phyloP scores from a whole-genome alignment of 1,284 basidiomycete species.

The Mycena sp. region DNA sequence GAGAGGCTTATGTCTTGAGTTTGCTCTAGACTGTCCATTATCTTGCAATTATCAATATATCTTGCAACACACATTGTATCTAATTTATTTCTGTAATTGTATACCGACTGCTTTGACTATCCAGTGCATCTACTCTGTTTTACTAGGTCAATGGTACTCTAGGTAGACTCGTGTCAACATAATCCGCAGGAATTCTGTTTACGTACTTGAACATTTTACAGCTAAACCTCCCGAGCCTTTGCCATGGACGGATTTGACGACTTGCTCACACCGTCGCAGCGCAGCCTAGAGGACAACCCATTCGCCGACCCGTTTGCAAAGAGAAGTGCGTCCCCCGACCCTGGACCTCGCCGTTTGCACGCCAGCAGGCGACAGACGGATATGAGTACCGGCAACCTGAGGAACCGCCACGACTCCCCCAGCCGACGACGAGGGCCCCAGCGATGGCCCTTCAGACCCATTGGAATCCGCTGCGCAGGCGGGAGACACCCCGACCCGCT shows the following conservation, averaged over 20 bases:
- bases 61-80: too few relatives aligned
- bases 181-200: too few relatives aligned
- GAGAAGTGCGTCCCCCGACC: slow-evolving; percentile 77
- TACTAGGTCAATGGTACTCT: too few relatives aligned
- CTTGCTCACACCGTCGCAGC: slow-evolving; percentile 70
- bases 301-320: slow-evolving; percentile 80
- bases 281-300: slow-evolving; percentile 74
- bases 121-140: too few relatives aligned
- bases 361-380: slow-evolving; percentile 29
- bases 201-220: too few relatives aligned
- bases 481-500: slow-evolving; percentile 47
- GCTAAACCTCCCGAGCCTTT: background rate
- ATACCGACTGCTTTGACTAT: too few relatives aligned
- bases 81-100: too few relatives aligned
- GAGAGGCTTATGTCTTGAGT: too few relatives aligned
- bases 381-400: slow-evolving; percentile 20
- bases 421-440: background rate
- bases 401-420: slow-evolving; percentile 1
- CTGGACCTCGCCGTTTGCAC: slow-evolving; percentile 69
- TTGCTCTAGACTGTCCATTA: too few relatives aligned
- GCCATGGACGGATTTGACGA: slow-evolving; percentile 82
- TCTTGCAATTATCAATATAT: too few relatives aligned
- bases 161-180: too few relatives aligned
- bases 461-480: slow-evolving; percentile 47
- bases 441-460: slow-evolving; percentile 12